These are phyloP conservation scores for Penicillium roqueforti DNA, from an alignment of 495 filamentous ascomycete genomes.

Conservation along the genomic window DNA sequence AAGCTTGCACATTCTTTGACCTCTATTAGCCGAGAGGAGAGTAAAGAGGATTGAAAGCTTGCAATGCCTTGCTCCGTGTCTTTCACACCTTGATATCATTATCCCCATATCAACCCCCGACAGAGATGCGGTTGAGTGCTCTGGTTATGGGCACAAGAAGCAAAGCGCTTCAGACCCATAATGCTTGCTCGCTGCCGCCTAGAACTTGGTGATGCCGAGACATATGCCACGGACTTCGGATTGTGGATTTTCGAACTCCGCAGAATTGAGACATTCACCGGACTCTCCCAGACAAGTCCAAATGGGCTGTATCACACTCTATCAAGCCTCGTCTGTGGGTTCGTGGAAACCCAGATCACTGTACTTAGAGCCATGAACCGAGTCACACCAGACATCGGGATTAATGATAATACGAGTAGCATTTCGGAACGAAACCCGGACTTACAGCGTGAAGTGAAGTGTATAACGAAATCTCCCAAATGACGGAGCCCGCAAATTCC, in stretches of 20 bases:
- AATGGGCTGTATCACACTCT: not conserved
- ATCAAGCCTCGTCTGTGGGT: not conserved
- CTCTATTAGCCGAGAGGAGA: slow-evolving; percentile 39
- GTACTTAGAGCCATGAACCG: not conserved
- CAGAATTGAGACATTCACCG: not conserved
- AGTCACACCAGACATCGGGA: not conserved
- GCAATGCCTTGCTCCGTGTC: not conserved
- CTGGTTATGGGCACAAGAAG: not conserved
- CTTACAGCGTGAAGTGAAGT: not conserved
- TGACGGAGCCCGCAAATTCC: not conserved
- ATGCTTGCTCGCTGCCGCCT: not conserved
- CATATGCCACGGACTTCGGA: not conserved
- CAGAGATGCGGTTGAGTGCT: not conserved
- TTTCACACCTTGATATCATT: slow-evolving; percentile 1
- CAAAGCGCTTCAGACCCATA: not conserved
- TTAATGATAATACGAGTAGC: slow-evolving; percentile 12
- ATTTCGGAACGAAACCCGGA: not conserved
- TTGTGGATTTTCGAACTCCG: not conserved
- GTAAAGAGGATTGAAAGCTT: slow-evolving; percentile 35
- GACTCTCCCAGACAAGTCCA: not conserved
- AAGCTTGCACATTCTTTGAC: slow-evolving; percentile 59
- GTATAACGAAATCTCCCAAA: not conserved
- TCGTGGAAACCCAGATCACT: not conserved
- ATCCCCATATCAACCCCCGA: not conserved
- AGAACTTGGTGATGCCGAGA: not conserved